Conservation (phyloP, 805 yeast genomes). For the Blastobotrys mokoenaii region DNA sequence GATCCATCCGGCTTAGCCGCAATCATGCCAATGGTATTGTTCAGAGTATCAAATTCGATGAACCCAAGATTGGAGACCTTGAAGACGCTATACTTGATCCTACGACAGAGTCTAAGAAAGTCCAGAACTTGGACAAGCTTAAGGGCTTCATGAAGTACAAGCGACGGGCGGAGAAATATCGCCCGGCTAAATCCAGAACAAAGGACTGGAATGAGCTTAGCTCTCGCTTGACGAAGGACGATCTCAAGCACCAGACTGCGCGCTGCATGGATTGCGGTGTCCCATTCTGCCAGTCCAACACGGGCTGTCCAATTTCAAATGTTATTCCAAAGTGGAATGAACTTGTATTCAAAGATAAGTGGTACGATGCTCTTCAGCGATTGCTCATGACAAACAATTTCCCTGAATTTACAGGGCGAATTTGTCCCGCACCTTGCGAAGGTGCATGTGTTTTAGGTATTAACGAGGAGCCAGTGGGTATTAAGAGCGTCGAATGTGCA, state of each 20-base stretch:
- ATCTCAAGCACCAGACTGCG: slow-evolving; percentile 85
- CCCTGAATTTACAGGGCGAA: slow-evolving; percentile 97
- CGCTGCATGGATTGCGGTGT: slow-evolving; percentile 99
- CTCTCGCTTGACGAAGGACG: slow-evolving; percentile 71
- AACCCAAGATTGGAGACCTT: slow-evolving; percentile 81
- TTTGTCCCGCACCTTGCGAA: slow-evolving; percentile 98
- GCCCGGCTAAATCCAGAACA: slow-evolving; percentile 66
- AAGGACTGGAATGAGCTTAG: slow-evolving; percentile 92
- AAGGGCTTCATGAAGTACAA: slow-evolving; percentile 92
- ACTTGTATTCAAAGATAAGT: slow-evolving; percentile 85
- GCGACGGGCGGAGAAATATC: slow-evolving; percentile 79
- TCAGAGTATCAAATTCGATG: slow-evolving; percentile 27
- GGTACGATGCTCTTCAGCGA: slow-evolving; percentile 90
- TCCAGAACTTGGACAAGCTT: slow-evolving; percentile 61
- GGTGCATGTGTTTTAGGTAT: slow-evolving; percentile 94
- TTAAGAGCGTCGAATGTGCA: slow-evolving; percentile 91
- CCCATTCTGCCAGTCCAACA: slow-evolving; percentile 96
- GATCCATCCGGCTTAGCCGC: slow-evolving; percentile 17
- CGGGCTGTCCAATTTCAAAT: slow-evolving; percentile 96
- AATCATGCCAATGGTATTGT: slow-evolving; percentile 4
- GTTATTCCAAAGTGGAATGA: slow-evolving; percentile 98
- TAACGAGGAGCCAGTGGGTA: slow-evolving; percentile 91
- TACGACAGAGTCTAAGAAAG: slow-evolving; percentile 54
- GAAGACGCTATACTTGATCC: slow-evolving; percentile 81
- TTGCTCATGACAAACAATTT: slow-evolving; percentile 93